These are phyloP conservation scores for Colletotrichum spinosum DNA, from an alignment of 2,329 filamentous ascomycete species.

Conservation along the genomic window DNA sequence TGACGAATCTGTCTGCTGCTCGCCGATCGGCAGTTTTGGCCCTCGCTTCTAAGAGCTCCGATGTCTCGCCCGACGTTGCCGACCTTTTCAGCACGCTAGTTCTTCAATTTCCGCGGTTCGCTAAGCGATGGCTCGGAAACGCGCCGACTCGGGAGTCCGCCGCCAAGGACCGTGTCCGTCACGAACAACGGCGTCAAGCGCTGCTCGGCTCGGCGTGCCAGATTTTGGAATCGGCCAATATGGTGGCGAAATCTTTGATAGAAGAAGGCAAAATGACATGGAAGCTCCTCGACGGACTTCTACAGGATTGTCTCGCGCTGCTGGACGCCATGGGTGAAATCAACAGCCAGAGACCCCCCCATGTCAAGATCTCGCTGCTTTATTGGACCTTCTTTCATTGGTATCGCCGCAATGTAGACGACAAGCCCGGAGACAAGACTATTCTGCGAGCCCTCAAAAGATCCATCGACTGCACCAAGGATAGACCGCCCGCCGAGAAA, in stretches of 20 bases:
- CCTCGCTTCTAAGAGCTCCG: slow-evolving; percentile 43
- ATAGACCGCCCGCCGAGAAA: slow-evolving; percentile 65
- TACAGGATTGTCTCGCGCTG: slow-evolving; percentile 67
- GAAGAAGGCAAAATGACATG: slow-evolving; percentile 61
- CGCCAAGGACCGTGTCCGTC: slow-evolving; percentile 69
- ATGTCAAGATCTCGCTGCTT: slow-evolving; percentile 77
- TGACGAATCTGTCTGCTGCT: slow-evolving; percentile 66
- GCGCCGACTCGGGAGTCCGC: slow-evolving; percentile 61
- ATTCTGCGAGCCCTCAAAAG: slow-evolving; percentile 69
- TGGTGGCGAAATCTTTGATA: slow-evolving; percentile 65
- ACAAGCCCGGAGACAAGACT: slow-evolving; percentile 53
- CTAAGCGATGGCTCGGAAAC: slow-evolving; percentile 71
- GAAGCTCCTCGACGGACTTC: slow-evolving; percentile 66
- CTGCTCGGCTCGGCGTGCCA: slow-evolving; percentile 64
- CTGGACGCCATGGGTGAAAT: slow-evolving; percentile 63
- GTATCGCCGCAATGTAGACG: slow-evolving; percentile 45
- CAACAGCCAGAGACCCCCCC: slow-evolving; percentile 45
- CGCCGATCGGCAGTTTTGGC: slow-evolving; percentile 66
- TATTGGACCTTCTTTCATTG: slow-evolving; percentile 69
- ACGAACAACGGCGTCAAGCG: slow-evolving; percentile 69
- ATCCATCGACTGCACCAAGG: slow-evolving; percentile 72
- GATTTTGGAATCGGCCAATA: slow-evolving; percentile 70
- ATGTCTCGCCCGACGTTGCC: slow-evolving; percentile 39
- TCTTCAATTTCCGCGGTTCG: slow-evolving; percentile 69
- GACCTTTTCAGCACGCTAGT: slow-evolving; percentile 66